phyloP scores from a whole-genome alignment of 2,329 filamentous ascomycete genomes.

The Trichoderma asperellum region DNA sequence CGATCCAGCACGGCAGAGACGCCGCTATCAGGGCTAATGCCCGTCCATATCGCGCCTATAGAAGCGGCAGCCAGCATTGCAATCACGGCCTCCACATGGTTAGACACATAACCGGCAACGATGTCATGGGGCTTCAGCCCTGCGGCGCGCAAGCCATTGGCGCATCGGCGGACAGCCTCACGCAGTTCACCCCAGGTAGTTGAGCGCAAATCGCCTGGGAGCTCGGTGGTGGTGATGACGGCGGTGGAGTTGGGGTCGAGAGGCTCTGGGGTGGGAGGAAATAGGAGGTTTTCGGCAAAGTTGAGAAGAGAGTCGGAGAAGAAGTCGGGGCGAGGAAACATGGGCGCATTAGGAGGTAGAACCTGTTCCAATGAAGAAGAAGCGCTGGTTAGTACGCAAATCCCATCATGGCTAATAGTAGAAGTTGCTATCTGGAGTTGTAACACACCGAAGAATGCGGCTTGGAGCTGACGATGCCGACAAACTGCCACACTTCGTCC shows the following conservation, averaged over 20 bases:
- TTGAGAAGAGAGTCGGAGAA: constrained; percentile 81
- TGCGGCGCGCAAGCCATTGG: constrained; percentile 68
- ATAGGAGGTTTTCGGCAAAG: constrained; percentile 94
- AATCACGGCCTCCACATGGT: constrained; percentile 84
- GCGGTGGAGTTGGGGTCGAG: constrained; percentile 64
- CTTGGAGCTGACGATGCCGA: constrained; percentile 71
- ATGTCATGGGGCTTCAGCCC: constrained; percentile 63
- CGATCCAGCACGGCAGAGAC: constrained; percentile 89
- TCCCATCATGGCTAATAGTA: neutral
- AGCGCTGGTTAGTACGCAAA: neutral
- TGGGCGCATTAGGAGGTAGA: constrained; percentile 65
- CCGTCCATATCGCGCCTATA: constrained; percentile 89
- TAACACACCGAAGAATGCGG: constrained; percentile 61
- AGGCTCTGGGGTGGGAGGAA: constrained; percentile 56
- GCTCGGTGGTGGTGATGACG: constrained; percentile 80
- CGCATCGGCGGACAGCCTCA: constrained; percentile 74
- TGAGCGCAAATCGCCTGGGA: constrained; percentile 58
- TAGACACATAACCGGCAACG: constrained; percentile 79
- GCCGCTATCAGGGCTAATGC: constrained; percentile 89
- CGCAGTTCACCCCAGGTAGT: constrained; percentile 79
- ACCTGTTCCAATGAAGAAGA: constrained; percentile 53
- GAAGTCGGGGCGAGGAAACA: constrained; percentile 88
- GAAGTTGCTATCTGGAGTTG: neutral
- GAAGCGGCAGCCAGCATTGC: constrained; percentile 84
- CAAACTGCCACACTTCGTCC: constrained; percentile 83